Percentiles rank a stretch among this genome's conserved stretches.
Evolutionary conservation across 441 rosid genomes (phyloP).

Genomic region (Corymbia calophylla): DNA sequence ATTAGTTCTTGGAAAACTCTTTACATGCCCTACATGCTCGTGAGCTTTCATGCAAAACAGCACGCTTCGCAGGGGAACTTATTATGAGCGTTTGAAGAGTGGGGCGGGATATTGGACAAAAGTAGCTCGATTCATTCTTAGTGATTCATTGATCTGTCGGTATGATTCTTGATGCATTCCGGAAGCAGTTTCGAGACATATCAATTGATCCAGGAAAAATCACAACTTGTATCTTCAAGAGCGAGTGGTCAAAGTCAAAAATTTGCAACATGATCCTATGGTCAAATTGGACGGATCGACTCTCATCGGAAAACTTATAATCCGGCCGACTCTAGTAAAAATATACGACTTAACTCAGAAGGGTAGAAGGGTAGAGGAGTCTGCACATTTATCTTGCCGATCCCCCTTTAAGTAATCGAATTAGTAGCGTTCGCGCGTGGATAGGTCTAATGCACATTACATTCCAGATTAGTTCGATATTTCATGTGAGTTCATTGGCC

Average conservation of each 20-base stretch:
- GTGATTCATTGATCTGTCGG: not conserved
- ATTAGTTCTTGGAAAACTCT: not conserved
- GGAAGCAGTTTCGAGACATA: not conserved
- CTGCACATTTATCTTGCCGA: not conserved
- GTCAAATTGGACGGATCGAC: not conserved
- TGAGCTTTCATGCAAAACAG: not conserved
- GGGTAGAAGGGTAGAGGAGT: not conserved
- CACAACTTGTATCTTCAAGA: not conserved
- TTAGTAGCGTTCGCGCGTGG: not conserved
- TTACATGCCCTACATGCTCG: not conserved
- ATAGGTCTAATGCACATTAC: not conserved
- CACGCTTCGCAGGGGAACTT: fast-evolving
- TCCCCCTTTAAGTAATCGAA: not conserved
- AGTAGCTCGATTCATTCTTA: not conserved
- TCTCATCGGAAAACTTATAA: not conserved
- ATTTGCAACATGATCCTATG: not conserved
- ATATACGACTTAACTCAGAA: not conserved
- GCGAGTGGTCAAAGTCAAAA: not conserved
- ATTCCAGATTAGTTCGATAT: not conserved
- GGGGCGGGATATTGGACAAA: not conserved
- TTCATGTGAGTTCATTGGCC: not conserved
- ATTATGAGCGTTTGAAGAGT: not conserved
- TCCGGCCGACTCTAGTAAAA: not conserved
- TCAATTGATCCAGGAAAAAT: not conserved
- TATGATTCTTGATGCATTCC: not conserved